phyloP scores from a whole-genome alignment of 257 asterid species.

The Solanum clarkiae region DNA sequence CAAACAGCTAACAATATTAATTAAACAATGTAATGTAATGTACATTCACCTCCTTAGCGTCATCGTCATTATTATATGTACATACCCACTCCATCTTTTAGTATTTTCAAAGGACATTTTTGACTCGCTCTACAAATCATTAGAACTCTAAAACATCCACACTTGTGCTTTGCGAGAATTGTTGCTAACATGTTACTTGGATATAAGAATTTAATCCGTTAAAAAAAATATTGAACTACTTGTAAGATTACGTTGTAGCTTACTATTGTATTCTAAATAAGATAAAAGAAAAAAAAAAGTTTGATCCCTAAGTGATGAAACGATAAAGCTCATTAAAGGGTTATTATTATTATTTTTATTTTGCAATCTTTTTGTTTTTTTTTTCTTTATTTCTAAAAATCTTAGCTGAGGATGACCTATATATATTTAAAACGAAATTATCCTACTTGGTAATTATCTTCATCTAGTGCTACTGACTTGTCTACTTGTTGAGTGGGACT shows the following conservation, averaged over 20 bases:
- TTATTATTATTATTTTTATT: background rate
- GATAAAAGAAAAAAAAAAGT: background rate
- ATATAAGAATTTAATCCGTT: background rate
- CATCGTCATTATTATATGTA: background rate
- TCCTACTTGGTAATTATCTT: background rate
- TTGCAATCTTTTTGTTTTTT: background rate
- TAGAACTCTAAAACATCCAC: background rate
- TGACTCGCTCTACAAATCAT: background rate
- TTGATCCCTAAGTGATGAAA: background rate
- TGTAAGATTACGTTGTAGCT: background rate
- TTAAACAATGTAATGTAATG: background rate
- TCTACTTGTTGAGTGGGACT: background rate
- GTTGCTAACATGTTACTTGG: background rate
- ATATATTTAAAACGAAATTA: background rate
- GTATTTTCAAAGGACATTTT: background rate
- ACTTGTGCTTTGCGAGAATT: background rate
- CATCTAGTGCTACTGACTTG: background rate
- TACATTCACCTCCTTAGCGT: background rate
- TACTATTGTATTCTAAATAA: background rate
- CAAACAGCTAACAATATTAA: background rate
- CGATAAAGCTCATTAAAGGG: too few relatives aligned
- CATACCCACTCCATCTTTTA: background rate
- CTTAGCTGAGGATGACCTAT: too few relatives aligned
- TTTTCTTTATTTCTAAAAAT: too few relatives aligned
- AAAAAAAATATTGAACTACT: background rate